phyloP scores from a whole-genome alignment of 75 land plant species.

The Ceratopteris richardii region DNA sequence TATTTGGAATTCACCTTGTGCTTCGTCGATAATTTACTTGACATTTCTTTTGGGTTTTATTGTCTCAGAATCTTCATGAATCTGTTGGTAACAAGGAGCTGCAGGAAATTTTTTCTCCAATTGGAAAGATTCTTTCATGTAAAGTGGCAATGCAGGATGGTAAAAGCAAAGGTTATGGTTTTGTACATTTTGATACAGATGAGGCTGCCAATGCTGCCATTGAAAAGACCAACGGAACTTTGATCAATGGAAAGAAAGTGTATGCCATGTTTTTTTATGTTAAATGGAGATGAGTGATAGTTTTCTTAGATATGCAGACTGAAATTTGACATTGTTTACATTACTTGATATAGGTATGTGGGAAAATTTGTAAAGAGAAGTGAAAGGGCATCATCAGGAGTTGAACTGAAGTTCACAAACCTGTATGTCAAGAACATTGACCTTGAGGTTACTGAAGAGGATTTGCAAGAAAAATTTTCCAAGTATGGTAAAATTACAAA shows the following conservation, averaged over 20 bases:
- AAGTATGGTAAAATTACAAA: slow-evolving; percentile 49
- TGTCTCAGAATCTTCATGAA: slow-evolving; percentile 41
- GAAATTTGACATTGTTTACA: too few species aligned
- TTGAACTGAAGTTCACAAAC: slow-evolving; percentile 50
- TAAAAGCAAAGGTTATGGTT: slow-evolving; percentile 61
- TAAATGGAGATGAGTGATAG: too few species aligned
- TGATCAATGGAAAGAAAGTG: slow-evolving; percentile 43
- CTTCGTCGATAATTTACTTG: not conserved
- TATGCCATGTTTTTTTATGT: slow-evolving; percentile 6
- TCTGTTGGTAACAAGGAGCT: slow-evolving; percentile 44
- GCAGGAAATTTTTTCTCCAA: slow-evolving; percentile 35
- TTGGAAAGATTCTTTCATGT: slow-evolving; percentile 51
- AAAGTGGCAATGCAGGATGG: slow-evolving; percentile 52
- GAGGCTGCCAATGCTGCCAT: slow-evolving; percentile 49
- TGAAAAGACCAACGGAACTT: slow-evolving; percentile 36
- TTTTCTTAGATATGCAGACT: too few species aligned
- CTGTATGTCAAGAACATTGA: slow-evolving; percentile 63
- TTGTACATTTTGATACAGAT: slow-evolving; percentile 62
- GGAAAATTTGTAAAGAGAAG: slow-evolving; percentile 41
- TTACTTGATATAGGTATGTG: slow-evolving; percentile 36
- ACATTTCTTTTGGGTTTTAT: not conserved
- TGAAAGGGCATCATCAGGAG: slow-evolving; percentile 28
- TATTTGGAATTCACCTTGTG: not conserved
- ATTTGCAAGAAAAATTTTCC: slow-evolving; percentile 37
- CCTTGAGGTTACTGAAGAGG: slow-evolving; percentile 42